Evolutionary conservation across 2,329 filamentous ascomycete genomes (phyloP).

Genomic region (Claviceps pazoutovae): DNA sequence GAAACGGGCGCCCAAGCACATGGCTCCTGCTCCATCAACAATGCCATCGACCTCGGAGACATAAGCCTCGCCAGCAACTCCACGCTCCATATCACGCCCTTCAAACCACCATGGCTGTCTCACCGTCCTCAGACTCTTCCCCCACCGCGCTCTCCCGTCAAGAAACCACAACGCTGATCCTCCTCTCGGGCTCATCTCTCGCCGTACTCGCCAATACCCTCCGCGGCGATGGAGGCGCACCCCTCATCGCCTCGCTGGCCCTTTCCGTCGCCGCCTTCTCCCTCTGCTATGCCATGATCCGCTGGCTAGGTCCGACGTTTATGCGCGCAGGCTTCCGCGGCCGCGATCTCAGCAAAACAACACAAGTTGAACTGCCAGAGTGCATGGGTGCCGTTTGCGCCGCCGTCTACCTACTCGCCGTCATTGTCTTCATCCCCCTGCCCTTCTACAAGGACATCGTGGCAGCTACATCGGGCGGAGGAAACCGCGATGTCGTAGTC

Average conservation of each 20-base stretch:
- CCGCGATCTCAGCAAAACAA: slow-evolving; percentile 62
- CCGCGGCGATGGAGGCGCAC: slow-evolving; percentile 63
- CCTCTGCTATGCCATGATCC: slow-evolving; percentile 70
- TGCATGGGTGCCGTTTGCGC: slow-evolving; percentile 93
- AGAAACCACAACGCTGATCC: slow-evolving; percentile 42
- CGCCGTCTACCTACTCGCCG: slow-evolving; percentile 74
- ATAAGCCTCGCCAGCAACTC: not conserved
- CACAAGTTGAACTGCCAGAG: slow-evolving; percentile 71
- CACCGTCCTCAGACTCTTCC: slow-evolving; percentile 1
- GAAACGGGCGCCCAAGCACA: not conserved
- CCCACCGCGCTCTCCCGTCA: slow-evolving; percentile 31
- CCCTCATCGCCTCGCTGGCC: slow-evolving; percentile 74
- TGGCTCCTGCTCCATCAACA: not conserved
- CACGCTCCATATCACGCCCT: not conserved
- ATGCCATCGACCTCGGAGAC: not conserved
- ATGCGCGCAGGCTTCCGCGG: slow-evolving; percentile 80
- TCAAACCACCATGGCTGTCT: not conserved
- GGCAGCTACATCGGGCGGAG: slow-evolving; percentile 82
- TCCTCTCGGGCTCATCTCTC: slow-evolving; percentile 54
- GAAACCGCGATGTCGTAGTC: slow-evolving; percentile 75
- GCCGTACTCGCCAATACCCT: slow-evolving; percentile 70
- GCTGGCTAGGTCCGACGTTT: slow-evolving; percentile 86
- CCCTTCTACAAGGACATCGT: slow-evolving; percentile 98
- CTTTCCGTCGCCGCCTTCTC: slow-evolving; percentile 77
- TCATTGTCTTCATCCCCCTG: slow-evolving; percentile 91